Conservation (phyloP, 2,329 filamentous ascomycete species). For the Aspergillus candidus region DNA sequence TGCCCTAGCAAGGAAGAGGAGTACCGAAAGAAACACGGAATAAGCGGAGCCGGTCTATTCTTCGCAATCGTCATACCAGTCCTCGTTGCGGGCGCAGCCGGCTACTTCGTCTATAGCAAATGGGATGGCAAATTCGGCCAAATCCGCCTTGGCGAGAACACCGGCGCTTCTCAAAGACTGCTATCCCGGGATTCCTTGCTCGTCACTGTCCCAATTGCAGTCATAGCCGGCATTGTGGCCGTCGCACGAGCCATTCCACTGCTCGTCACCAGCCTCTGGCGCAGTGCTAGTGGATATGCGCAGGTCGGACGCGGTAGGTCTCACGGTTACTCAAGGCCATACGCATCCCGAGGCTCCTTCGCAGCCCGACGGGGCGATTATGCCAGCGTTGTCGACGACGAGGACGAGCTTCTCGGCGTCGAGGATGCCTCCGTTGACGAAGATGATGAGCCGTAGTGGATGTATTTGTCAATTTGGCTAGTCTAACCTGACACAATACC, state of each 20-base stretch:
- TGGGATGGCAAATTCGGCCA: conserved; percentile 89
- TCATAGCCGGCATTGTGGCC: conserved; percentile 77
- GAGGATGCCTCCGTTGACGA: conserved; percentile 93
- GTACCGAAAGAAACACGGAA: conserved; percentile 65
- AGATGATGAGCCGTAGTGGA: conserved; percentile 50
- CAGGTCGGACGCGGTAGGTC: conserved; percentile 33
- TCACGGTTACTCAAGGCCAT: conserved; percentile 56
- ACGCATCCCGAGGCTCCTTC: conserved; percentile 85
- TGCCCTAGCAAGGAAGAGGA: conserved; percentile 80
- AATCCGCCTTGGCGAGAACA: conserved; percentile 73
- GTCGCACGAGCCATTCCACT: conserved; percentile 67
- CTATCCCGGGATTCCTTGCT: conserved; percentile 68
- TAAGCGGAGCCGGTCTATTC: conserved; percentile 71
- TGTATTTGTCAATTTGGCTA: neutral
- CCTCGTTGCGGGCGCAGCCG: conserved; percentile 60
- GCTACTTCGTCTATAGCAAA: conserved; percentile 78
- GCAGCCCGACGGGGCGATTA: conserved; percentile 83
- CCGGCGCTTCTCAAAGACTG: conserved; percentile 27
- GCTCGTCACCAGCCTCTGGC: conserved; percentile 66
- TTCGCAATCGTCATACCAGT: conserved; percentile 77
- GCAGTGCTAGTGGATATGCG: conserved; percentile 51
- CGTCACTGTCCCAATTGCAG: conserved; percentile 72
- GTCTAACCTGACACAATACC: too few relatives aligned
- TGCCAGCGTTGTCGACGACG: conserved; percentile 80
- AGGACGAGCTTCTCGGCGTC: conserved; percentile 78